Evolutionary conservation across 2,329 filamentous ascomycete genomes (phyloP).

Genomic region (Grosmannia clavigera): DNA sequence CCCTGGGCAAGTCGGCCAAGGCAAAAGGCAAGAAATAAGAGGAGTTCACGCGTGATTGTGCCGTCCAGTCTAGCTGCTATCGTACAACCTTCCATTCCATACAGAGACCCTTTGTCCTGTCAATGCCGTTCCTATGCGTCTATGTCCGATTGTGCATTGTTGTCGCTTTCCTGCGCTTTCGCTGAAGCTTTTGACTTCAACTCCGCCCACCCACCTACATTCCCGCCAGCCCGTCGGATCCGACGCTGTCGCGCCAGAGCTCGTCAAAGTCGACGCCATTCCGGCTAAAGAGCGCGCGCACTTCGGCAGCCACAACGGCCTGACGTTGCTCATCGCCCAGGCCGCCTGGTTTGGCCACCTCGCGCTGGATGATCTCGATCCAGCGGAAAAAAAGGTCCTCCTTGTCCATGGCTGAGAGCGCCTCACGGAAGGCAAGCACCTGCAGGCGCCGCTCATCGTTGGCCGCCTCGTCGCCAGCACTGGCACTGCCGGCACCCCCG

Average conservation of each 20-base stretch:
- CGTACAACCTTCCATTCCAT: too few relatives aligned
- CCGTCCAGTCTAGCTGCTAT: too few relatives aligned
- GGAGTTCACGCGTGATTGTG: slow-evolving; percentile 4
- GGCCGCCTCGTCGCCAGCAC: not conserved
- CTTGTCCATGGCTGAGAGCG: slow-evolving; percentile 63
- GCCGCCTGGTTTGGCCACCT: slow-evolving; percentile 65
- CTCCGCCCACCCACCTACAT: slow-evolving; percentile 9
- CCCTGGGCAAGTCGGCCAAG: slow-evolving; percentile 34
- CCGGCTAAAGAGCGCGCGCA: slow-evolving; percentile 60
- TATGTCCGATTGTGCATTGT: too few relatives aligned
- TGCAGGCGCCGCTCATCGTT: slow-evolving; percentile 58
- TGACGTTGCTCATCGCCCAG: slow-evolving; percentile 62
- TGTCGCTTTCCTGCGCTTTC: too few relatives aligned
- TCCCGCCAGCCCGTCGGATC: slow-evolving; percentile 22
- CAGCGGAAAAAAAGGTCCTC: slow-evolving; percentile 83
- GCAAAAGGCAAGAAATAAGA: slow-evolving; percentile 29
- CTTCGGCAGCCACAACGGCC: slow-evolving; percentile 57
- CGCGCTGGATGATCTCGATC: slow-evolving; percentile 86
- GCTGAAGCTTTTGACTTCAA: too few relatives aligned
- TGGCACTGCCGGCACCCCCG: not conserved
- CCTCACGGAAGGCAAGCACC: slow-evolving; percentile 69
- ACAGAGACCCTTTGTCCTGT: too few relatives aligned
- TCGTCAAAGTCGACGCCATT: slow-evolving; percentile 72
- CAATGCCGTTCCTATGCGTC: too few relatives aligned
- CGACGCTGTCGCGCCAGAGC: slow-evolving; percentile 58